These are phyloP conservation scores for Rhizopus microsporus DNA, from an alignment of 371 early-diverging fungal genomes.

Conservation along the genomic window DNA sequence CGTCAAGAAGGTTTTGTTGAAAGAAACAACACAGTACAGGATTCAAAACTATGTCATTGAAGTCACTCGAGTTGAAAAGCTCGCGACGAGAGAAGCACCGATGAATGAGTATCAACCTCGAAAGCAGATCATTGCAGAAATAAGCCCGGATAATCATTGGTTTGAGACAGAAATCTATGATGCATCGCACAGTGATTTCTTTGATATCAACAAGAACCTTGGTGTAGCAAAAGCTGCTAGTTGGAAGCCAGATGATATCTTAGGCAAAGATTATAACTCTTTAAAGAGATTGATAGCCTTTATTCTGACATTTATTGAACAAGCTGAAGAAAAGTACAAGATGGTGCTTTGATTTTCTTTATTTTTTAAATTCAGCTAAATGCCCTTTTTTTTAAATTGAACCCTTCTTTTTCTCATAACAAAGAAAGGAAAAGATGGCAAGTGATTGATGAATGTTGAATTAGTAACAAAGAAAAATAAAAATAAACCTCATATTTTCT, in stretches of 20 bases:
- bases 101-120: conserved; percentile 13
- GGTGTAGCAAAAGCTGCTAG: conserved; percentile 28
- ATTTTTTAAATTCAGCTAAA: too few relatives aligned
- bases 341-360: too few relatives aligned
- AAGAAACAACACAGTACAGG: conserved; percentile 28
- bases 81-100: conserved; percentile 24
- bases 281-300: neutral
- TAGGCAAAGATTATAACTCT: conserved; percentile 15
- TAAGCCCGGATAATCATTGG: conserved; percentile 36
- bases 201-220: conserved; percentile 36
- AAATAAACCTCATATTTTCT: too few relatives aligned
- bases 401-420: too few relatives aligned
- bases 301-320: neutral
- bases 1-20: conserved; percentile 34
- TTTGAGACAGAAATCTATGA: conserved; percentile 43
- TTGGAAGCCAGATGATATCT: conserved; percentile 43
- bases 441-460: too few relatives aligned
- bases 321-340: conserved; percentile 11
- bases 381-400: too few relatives aligned
- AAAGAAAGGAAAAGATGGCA: too few relatives aligned
- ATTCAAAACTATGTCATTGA: conserved; percentile 42
- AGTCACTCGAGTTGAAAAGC: conserved; percentile 38
- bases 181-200: conserved; percentile 16
- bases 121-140: conserved; percentile 29
- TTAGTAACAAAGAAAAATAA: too few relatives aligned